A percentile compares a stretch with the other conserved stretches of the same genome.
phyloP scores from a whole-genome alignment of 2,329 filamentous ascomycete genomes.

The Cephalotrichum gorgonifer region DNA sequence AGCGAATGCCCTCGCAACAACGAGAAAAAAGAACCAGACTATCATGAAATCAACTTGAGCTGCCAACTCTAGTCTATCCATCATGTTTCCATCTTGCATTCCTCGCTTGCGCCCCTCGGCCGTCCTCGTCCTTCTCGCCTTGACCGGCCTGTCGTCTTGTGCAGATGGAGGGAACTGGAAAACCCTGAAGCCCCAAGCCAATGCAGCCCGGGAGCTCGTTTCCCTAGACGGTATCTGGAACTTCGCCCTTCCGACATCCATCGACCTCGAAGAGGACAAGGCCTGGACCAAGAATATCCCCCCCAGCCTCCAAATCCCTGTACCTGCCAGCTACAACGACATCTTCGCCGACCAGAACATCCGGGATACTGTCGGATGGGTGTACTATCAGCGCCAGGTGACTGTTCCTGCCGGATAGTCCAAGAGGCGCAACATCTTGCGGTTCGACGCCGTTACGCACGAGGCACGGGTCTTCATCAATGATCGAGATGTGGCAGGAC shows the following conservation, averaged over 20 bases:
- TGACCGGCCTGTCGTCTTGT: neutral
- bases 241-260: constrained; percentile 10
- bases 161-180: neutral
- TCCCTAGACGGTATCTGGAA: constrained; percentile 16
- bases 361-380: constrained; percentile 19
- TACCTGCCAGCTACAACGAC: constrained; percentile 16
- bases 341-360: constrained; percentile 13
- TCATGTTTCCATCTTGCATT: neutral
- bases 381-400: constrained; percentile 17
- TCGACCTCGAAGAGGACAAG: constrained; percentile 11
- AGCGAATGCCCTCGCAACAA: neutral
- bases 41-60: neutral
- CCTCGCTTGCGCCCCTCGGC: neutral
- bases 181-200: neutral
- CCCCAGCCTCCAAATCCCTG: constrained; percentile 12
- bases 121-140: neutral
- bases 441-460: constrained; percentile 54
- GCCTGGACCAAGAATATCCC: constrained; percentile 7
- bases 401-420: constrained; percentile 12
- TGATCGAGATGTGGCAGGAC: constrained; percentile 39
- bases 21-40: neutral
- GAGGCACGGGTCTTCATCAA: constrained; percentile 47
- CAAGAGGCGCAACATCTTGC: constrained; percentile 29
- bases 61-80: neutral
- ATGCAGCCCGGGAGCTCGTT: neutral